Percentiles rank a stretch among this genome's conserved stretches.
phyloP scores from a whole-genome alignment of 345 rosid genomes.

The Noccaea caerulescens region DNA sequence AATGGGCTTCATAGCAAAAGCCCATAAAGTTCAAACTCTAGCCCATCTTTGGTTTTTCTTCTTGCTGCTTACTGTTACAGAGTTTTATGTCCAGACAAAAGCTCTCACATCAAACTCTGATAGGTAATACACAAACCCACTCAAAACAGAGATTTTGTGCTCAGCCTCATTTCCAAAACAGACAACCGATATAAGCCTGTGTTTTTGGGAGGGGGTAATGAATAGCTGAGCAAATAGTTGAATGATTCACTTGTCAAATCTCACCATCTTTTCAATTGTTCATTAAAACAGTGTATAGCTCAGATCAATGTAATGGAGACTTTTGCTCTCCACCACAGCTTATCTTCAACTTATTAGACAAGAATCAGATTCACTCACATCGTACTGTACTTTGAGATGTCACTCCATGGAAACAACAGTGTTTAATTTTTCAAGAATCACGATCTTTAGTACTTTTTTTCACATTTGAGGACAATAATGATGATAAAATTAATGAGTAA shows the following conservation, averaged over 20 bases:
- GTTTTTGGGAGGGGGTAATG: constrained; percentile 3
- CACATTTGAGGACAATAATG: constrained; percentile 6
- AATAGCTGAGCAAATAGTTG: constrained; percentile 28
- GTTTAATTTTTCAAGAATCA: constrained; percentile 22
- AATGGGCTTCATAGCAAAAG: constrained; percentile 13
- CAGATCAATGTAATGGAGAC: constrained; percentile 23
- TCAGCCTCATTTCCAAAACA: constrained; percentile 36
- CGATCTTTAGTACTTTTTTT: neutral
- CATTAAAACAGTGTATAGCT: constrained; percentile 23
- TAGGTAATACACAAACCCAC: constrained; percentile 29
- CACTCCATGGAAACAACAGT: constrained; percentile 30
- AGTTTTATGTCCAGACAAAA: constrained; percentile 27
- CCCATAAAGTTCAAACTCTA: constrained; percentile 5
- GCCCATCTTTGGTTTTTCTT: neutral
- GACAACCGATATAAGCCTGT: constrained; percentile 22
- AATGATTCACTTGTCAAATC: constrained; percentile 45
- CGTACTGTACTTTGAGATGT: constrained; percentile 38
- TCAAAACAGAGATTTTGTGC: constrained; percentile 34
- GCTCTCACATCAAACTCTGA: constrained; percentile 30
- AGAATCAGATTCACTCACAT: constrained; percentile 31
- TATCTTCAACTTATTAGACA: constrained; percentile 22
- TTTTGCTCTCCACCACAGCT: constrained; percentile 40
- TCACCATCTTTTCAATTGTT: constrained; percentile 42
- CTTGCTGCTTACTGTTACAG: neutral
- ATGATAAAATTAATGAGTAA: neutral